Evolutionary conservation across 2,329 filamentous ascomycete species (phyloP).

Genomic region (Cadophora sp.): DNA sequence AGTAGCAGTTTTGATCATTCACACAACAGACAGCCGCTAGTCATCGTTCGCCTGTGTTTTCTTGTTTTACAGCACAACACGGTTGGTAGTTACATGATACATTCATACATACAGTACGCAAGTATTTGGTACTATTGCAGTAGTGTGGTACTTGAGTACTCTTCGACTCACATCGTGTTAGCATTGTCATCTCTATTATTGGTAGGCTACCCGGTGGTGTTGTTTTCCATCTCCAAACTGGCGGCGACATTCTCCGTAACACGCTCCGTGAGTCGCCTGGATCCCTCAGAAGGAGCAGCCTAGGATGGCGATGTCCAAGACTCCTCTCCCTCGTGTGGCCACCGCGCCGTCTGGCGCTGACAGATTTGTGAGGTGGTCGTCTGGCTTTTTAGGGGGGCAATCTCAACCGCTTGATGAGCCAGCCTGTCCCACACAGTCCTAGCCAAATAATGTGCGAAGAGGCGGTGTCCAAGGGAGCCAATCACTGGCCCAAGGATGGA

Average conservation of each 20-base stretch:
- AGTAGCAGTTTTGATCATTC: background rate
- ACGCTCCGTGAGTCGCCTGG: too few relatives aligned
- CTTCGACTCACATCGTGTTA: background rate
- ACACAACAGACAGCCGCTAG: background rate
- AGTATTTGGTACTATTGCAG: background rate
- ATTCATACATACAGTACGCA: too few relatives aligned
- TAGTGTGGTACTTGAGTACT: background rate
- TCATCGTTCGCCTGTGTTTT: background rate
- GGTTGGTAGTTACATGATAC: background rate
- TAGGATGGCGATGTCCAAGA: background rate
- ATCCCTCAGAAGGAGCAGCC: background rate
- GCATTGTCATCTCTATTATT: background rate
- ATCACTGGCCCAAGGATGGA: background rate
- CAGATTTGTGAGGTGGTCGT: slow-evolving; percentile 3
- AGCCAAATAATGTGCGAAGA: slow-evolving; percentile 3
- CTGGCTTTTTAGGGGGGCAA: background rate
- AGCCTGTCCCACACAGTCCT: slow-evolving; percentile 5
- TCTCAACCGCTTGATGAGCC: background rate
- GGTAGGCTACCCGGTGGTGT: background rate
- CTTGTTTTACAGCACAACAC: background rate
- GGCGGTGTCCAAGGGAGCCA: slow-evolving; percentile 11
- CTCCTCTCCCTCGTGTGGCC: slow-evolving; percentile 1
- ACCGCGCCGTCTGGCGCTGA: background rate
- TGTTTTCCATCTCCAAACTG: too few relatives aligned
- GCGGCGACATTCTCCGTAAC: too few relatives aligned